Evolutionary conservation across 148 eudicot genomes (phyloP).

Genomic region (Cornus florida): DNA sequence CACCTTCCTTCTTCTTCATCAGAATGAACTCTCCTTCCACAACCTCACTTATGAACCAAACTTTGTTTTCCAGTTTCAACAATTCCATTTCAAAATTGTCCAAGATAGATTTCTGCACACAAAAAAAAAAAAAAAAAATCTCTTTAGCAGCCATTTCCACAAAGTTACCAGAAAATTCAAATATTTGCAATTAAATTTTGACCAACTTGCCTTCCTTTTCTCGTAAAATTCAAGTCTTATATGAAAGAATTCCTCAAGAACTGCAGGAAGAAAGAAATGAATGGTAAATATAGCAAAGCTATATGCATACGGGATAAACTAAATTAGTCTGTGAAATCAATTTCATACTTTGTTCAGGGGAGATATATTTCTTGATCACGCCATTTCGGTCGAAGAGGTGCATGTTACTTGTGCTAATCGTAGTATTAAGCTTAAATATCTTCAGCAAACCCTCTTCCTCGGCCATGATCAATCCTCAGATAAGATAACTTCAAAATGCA

Average conservation of each 20-base stretch:
- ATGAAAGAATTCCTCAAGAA: constrained; percentile 74
- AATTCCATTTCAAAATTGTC: no score
- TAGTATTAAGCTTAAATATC: constrained; percentile 78
- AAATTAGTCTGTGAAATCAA: not conserved
- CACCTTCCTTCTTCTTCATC: no score
- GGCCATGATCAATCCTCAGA: constrained; percentile 46
- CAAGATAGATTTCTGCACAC: no score
- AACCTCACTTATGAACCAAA: no score
- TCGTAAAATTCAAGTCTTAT: constrained; percentile 63
- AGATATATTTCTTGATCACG: constrained; percentile 76
- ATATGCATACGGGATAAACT: not conserved
- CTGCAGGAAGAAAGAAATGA: constrained; percentile 38
- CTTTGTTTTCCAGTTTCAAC: no score
- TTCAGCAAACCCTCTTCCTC: constrained; percentile 86
- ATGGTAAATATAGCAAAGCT: not conserved
- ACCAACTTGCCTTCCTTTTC: constrained; percentile 64
- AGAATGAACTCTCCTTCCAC: no score
- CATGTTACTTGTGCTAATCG: constrained; percentile 90
- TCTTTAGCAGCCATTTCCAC: not conserved
- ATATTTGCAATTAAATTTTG: not conserved
- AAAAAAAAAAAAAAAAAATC: no score
- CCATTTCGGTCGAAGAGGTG: constrained; percentile 83
- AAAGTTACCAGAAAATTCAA: not conserved
- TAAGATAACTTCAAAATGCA: constrained; percentile 46
- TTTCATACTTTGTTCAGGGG: constrained; percentile 78